Conservation (phyloP, 2,329 filamentous ascomycete species). For the Malbranchea cinnamomea region DNA sequence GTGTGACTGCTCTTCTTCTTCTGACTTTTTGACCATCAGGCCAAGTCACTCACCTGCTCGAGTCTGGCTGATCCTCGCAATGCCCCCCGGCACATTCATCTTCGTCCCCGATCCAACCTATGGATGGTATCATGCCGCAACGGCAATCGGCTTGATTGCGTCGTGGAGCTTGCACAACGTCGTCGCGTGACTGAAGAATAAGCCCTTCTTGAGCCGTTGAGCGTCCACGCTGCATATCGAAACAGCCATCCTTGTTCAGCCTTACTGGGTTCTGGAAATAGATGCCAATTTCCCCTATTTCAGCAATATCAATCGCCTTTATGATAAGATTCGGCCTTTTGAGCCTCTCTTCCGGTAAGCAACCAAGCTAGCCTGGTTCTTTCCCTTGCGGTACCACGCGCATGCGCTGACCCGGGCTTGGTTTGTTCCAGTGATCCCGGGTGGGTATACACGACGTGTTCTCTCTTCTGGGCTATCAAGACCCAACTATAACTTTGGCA, state of each 20-base stretch:
- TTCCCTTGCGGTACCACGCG: neutral
- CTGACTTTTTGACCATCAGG: constrained; percentile 1
- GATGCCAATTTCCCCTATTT: constrained; percentile 52
- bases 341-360: constrained; percentile 44
- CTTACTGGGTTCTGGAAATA: constrained; percentile 51
- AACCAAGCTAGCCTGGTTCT: neutral
- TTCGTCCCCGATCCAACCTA: constrained; percentile 42
- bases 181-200: constrained; percentile 53
- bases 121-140: constrained; percentile 49
- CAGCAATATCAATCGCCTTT: constrained; percentile 39
- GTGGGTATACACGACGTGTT: constrained; percentile 50
- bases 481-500: constrained; percentile 44
- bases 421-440: constrained; percentile 40
- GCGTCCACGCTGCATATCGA: constrained; percentile 42
- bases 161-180: constrained; percentile 52
- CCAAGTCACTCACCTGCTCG: too few relatives aligned
- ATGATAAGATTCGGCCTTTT: constrained; percentile 40
- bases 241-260: constrained; percentile 43
- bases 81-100: constrained; percentile 44
- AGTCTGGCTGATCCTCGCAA: constrained; percentile 37
- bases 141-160: constrained; percentile 45
- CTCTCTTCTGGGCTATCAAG: constrained; percentile 49
- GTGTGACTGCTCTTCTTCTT: neutral
- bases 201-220: constrained; percentile 39
- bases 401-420: neutral